Evolutionary conservation across 768 basidiomycete species (phyloP).

Genomic region (Astraeus odoratus): DNA sequence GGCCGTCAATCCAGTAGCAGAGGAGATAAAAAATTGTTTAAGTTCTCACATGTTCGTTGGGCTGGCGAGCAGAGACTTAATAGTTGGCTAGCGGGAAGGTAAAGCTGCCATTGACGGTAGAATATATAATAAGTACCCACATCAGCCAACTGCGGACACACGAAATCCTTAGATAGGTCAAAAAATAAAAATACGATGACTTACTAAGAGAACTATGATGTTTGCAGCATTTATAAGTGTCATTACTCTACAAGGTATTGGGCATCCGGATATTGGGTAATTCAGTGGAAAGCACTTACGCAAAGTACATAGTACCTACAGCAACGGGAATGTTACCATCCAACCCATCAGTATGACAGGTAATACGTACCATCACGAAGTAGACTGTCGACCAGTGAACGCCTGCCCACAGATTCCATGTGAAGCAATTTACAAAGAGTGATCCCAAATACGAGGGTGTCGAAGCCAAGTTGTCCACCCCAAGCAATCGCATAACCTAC

Average conservation of each 20-base stretch:
- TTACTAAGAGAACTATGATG: neutral
- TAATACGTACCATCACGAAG: neutral
- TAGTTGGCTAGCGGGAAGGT: neutral
- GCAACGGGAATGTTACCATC: neutral
- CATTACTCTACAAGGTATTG: neutral
- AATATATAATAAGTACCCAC: neutral
- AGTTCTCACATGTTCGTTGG: neutral
- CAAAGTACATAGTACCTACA: neutral
- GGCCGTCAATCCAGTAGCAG: neutral
- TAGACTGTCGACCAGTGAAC: neutral
- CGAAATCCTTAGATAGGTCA: neutral
- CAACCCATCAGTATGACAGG: neutral
- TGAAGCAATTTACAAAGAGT: neutral
- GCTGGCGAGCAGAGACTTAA: neutral
- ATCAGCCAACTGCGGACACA: neutral
- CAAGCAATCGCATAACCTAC: neutral
- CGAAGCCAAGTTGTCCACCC: neutral
- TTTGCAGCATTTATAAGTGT: neutral
- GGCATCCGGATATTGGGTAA: neutral
- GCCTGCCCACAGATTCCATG: neutral
- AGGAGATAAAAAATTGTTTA: neutral
- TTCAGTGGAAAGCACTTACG: neutral
- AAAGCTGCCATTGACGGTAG: neutral
- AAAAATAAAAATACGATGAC: neutral
- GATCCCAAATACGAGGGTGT: neutral